phyloP scores from a whole-genome alignment of 176 grass and related monocot species.

The Tuctoria greenei region DNA sequence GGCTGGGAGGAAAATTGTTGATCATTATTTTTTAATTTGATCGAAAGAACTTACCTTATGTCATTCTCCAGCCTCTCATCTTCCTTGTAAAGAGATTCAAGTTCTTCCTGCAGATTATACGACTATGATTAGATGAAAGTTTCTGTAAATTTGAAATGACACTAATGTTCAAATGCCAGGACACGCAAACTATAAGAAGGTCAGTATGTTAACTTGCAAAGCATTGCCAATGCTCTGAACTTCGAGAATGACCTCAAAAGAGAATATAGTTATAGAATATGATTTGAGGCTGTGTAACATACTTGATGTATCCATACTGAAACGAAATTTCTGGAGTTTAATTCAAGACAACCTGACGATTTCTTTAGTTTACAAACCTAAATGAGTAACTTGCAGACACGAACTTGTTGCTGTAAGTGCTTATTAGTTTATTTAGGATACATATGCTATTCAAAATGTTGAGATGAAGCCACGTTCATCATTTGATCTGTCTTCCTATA shows the following conservation, averaged over 20 bases:
- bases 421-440: not conserved
- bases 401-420: not conserved
- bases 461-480: not conserved
- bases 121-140: constrained; percentile 26
- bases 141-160: constrained; percentile 18
- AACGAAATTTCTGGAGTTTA: constrained; percentile 13
- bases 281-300: not conserved
- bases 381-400: not conserved
- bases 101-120: constrained; percentile 54
- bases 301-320: not conserved
- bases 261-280: constrained; percentile 3
- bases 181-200: not conserved
- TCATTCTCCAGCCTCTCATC: constrained; percentile 66
- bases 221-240: constrained; percentile 11
- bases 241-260: constrained; percentile 4
- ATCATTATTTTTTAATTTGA: constrained; percentile 2
- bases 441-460: constrained; percentile 1
- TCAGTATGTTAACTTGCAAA: constrained; percentile 16
- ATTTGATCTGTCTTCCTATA: constrained; percentile 13
- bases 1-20: not conserved
- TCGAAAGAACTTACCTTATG: constrained; percentile 64
- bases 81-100: constrained; percentile 55
- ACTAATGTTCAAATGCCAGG: constrained; percentile 20
- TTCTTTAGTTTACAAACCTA: constrained; percentile 14
- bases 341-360: not conserved